Evolutionary conservation across 305 asterid species (phyloP).

Genomic region (Euphrasia arctica): DNA sequence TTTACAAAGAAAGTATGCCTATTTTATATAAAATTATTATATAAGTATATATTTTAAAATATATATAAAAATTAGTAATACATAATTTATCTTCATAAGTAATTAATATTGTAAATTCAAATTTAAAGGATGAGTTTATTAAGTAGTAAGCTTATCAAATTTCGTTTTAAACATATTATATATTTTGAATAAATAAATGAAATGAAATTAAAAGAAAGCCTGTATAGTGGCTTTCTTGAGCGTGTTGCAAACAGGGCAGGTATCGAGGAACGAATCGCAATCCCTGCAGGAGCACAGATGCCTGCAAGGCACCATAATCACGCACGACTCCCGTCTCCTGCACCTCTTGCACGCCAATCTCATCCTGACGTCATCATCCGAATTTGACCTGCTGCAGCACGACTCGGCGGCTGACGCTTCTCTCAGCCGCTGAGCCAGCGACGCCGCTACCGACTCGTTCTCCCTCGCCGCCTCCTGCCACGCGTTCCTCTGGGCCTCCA

Average conservation of each 20-base stretch:
- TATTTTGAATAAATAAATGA: background rate
- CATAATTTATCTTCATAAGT: no score
- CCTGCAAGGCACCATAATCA: conserved; percentile 71
- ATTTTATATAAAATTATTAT: no score
- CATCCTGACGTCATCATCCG: conserved; percentile 7
- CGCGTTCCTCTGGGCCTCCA: conserved; percentile 43
- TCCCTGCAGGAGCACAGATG: conserved; percentile 62
- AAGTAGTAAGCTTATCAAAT: no score
- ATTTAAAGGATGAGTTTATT: no score
- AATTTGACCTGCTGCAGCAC: conserved; percentile 33
- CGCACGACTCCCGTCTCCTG: conserved; percentile 39
- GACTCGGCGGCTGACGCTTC: conserved; percentile 39
- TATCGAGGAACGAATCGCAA: conserved; percentile 51
- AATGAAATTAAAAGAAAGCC: conserved; percentile 37
- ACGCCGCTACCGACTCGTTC: conserved; percentile 38
- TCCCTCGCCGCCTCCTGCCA: conserved; percentile 59
- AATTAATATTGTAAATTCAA: no score
- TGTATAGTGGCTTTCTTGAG: conserved; percentile 52
- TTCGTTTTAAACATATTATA: no score
- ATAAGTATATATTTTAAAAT: no score
- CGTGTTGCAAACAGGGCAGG: conserved; percentile 62
- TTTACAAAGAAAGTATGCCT: no score
- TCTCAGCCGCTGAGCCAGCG: conserved; percentile 47
- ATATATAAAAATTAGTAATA: no score
- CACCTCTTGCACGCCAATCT: conserved; percentile 48